These are phyloP conservation scores for Paecilomyces sp. DNA, from an alignment of 2,329 filamentous ascomycete genomes.

Conservation along the genomic window DNA sequence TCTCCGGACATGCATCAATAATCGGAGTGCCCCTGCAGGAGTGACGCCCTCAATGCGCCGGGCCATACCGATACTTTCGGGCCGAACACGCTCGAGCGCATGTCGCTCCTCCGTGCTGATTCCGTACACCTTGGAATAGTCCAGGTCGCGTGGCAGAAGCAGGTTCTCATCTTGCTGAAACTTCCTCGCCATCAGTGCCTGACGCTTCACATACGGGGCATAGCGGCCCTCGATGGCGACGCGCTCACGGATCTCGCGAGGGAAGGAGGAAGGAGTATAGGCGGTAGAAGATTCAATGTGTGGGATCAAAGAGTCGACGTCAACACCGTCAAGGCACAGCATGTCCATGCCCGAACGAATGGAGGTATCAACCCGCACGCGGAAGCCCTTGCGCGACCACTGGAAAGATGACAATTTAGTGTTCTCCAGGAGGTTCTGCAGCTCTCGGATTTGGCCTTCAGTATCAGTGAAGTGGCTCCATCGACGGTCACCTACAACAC, in stretches of 20 bases:
- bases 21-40: conserved; percentile 36
- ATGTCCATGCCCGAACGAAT: conserved; percentile 72
- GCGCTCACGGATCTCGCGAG: conserved; percentile 55
- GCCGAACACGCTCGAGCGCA: conserved; percentile 61
- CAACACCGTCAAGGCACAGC: conserved; percentile 59
- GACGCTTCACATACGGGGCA: conserved; percentile 73
- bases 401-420: conserved; percentile 53
- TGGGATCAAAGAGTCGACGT: conserved; percentile 50
- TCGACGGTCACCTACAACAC: conserved; percentile 69
- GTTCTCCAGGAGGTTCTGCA: conserved; percentile 54
- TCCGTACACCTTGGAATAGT: conserved; percentile 67
- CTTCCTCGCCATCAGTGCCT: conserved; percentile 57
- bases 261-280: conserved; percentile 44
- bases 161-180: conserved; percentile 73
- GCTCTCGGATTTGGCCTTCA: conserved; percentile 57
- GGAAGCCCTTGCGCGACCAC: conserved; percentile 67
- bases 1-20: conserved; percentile 37
- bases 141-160: conserved; percentile 62
- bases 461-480: conserved; percentile 66
- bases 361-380: conserved; percentile 57
- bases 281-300: conserved; percentile 38
- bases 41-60: conserved; percentile 71
- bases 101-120: conserved; percentile 74
- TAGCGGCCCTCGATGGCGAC: conserved; percentile 79
- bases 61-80: conserved; percentile 84